Conservation (phyloP, 305 asterid species). For the Petunia hybrid region DNA sequence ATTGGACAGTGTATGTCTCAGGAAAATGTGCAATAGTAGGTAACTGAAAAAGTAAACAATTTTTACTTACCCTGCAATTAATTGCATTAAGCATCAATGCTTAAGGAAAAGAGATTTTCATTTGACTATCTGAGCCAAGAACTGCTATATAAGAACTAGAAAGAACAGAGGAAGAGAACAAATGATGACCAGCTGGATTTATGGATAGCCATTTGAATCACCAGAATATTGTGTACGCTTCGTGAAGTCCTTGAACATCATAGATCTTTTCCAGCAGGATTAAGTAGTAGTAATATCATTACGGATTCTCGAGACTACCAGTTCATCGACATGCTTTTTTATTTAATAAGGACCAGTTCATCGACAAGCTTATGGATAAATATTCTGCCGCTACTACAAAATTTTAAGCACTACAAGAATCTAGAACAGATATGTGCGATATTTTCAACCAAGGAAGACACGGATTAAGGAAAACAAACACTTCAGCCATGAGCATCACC, state of each 20-base stretch:
- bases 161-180: neutral
- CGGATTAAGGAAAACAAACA: neutral
- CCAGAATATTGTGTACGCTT: slow-evolving; percentile 1
- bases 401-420: slow-evolving; percentile 24
- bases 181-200: slow-evolving; percentile 6
- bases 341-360: neutral
- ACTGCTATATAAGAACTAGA: slow-evolving; percentile 6
- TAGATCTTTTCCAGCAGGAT: neutral
- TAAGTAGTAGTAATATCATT: slow-evolving; percentile 21
- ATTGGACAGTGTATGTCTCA: slow-evolving; percentile 11
- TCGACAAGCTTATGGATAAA: slow-evolving; percentile 11
- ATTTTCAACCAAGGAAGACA: slow-evolving; percentile 22
- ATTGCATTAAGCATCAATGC: neutral
- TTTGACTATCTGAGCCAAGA: slow-evolving; percentile 23
- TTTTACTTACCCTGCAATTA: slow-evolving; percentile 9
- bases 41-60: slow-evolving; percentile 13
- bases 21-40: slow-evolving; percentile 1
- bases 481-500: slow-evolving; percentile 22
- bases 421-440: neutral
- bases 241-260: slow-evolving; percentile 20
- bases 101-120: neutral
- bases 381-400: slow-evolving; percentile 18
- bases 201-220: slow-evolving; percentile 28
- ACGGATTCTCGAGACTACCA: slow-evolving; percentile 24
- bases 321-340: neutral